phyloP scores from a whole-genome alignment of 352 stramenopile species.

The Phytophthora aleatoria region DNA sequence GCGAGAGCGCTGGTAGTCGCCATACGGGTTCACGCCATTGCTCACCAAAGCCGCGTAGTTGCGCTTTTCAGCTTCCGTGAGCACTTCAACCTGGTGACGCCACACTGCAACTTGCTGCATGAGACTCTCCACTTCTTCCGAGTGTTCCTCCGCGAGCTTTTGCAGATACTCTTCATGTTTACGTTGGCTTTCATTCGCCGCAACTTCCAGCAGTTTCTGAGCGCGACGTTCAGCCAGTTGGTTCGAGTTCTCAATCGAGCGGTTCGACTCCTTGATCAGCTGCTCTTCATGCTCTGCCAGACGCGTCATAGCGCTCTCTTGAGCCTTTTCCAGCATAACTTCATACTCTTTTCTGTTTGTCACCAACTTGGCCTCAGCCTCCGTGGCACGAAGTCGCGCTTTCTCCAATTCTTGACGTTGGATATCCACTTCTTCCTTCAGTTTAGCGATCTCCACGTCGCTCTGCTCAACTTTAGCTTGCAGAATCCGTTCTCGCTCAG shows the following conservation, averaged over 20 bases:
- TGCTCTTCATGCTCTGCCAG: conserved; percentile 69
- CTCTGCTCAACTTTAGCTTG: conserved; percentile 44
- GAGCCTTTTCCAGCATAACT: conserved; percentile 50
- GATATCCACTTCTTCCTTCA: conserved; percentile 48
- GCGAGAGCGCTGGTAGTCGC: conserved; percentile 57
- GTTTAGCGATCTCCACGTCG: conserved; percentile 40
- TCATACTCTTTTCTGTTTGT: conserved; percentile 49
- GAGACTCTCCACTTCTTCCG: conserved; percentile 81
- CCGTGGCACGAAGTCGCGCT: conserved; percentile 39
- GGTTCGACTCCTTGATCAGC: conserved; percentile 78
- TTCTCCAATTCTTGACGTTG: conserved; percentile 44
- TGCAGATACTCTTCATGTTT: conserved; percentile 81
- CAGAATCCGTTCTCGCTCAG: conserved; percentile 28
- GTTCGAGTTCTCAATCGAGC: conserved; percentile 75
- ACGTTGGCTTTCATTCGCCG: conserved; percentile 54
- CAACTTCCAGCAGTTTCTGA: conserved; percentile 58
- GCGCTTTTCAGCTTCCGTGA: conserved; percentile 82
- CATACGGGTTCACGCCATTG: conserved; percentile 62
- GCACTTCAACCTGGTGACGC: conserved; percentile 84
- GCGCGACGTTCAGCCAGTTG: conserved; percentile 54
- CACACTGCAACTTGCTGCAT: conserved; percentile 84
- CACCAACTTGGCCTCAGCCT: conserved; percentile 40
- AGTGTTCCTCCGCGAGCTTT: conserved; percentile 80
- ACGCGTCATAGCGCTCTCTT: conserved; percentile 44
- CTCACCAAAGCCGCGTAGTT: conserved; percentile 72